Percentiles rank a stretch among this genome's conserved stretches.
phyloP scores from a whole-genome alignment of 2,329 filamentous ascomycete genomes.

The Diaporthe batatas region DNA sequence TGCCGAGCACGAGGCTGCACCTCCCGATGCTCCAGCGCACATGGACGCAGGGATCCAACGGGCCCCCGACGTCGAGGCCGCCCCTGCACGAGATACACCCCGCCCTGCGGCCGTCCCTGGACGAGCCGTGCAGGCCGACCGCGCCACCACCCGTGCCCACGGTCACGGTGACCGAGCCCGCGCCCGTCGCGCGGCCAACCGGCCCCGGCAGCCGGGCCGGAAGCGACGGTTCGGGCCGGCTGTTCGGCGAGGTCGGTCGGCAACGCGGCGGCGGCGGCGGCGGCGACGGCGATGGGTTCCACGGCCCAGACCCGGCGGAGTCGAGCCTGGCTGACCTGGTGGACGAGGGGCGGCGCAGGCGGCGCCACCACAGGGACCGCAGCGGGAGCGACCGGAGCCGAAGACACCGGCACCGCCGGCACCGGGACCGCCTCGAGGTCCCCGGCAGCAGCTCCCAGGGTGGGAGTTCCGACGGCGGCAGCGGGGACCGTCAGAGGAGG shows the following conservation, averaged over 20 bases:
- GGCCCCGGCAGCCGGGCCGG: conserved; percentile 23
- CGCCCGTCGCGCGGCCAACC: conserved; percentile 26
- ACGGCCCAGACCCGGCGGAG: conserved; percentile 62
- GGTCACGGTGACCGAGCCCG: conserved; percentile 34
- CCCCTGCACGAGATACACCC: conserved; percentile 39
- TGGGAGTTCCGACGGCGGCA: conserved; percentile 20
- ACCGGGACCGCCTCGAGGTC: conserved; percentile 42
- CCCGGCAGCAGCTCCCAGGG: conserved; percentile 28
- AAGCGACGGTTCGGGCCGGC: conserved; percentile 36
- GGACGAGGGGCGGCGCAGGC: conserved; percentile 55
- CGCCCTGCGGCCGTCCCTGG: conserved; percentile 8
- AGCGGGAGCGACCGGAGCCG: conserved; percentile 30
- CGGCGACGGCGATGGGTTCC: conserved; percentile 48
- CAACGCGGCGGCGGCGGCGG: conserved; percentile 8
- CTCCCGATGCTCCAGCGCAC: conserved; percentile 57
- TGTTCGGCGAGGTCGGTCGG: conserved; percentile 37
- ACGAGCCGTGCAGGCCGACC: conserved; percentile 20
- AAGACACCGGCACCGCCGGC: conserved; percentile 30
- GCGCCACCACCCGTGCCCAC: not conserved
- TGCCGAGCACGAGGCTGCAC: conserved; percentile 58
- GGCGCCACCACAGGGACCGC: conserved; percentile 41
- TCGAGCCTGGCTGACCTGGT: conserved; percentile 60
- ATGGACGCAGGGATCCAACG: conserved; percentile 54
- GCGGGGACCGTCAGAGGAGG: conserved; percentile 19
- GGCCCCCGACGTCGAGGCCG: conserved; percentile 46